Evolutionary conservation across 768 basidiomycete genomes (phyloP).

Genomic region (Trametes coccinea): DNA sequence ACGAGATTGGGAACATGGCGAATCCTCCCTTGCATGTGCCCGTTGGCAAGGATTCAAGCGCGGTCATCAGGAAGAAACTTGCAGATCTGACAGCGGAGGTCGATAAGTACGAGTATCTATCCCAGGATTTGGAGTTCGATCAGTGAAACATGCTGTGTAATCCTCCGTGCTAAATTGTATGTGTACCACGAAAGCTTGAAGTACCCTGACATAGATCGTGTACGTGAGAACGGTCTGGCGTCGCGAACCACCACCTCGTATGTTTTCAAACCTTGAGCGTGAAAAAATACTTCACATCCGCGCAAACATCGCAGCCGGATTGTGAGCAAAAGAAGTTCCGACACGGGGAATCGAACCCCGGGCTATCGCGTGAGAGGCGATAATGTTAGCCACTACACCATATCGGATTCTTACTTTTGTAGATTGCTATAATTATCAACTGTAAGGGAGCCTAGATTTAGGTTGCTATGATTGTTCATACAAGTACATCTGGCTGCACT

Average conservation of each 20-base stretch:
- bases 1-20: conserved; percentile 14
- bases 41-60: background rate
- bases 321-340: conserved; percentile 1
- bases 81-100: background rate
- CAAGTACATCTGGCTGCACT: too few species aligned
- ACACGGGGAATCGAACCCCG: conserved; percentile 20
- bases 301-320: background rate
- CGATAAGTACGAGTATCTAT: background rate
- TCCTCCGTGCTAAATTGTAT: background rate
- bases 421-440: too few species aligned
- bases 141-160: background rate
- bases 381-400: conserved; percentile 21
- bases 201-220: too few species aligned
- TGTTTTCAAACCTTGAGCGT: too few species aligned
- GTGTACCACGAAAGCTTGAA: too few species aligned
- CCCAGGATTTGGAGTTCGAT: background rate
- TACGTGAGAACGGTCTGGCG: too few species aligned
- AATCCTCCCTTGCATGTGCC: conserved; percentile 22
- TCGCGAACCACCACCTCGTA: too few species aligned
- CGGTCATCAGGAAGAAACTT: background rate
- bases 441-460: too few species aligned
- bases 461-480: too few species aligned
- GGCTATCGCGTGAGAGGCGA: conserved; percentile 20
- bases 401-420: background rate
- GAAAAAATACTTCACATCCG: background rate